Base-by-base conservation (phyloP, 768 basidiomycete species). In the Podaxis pistillaris region DNA sequence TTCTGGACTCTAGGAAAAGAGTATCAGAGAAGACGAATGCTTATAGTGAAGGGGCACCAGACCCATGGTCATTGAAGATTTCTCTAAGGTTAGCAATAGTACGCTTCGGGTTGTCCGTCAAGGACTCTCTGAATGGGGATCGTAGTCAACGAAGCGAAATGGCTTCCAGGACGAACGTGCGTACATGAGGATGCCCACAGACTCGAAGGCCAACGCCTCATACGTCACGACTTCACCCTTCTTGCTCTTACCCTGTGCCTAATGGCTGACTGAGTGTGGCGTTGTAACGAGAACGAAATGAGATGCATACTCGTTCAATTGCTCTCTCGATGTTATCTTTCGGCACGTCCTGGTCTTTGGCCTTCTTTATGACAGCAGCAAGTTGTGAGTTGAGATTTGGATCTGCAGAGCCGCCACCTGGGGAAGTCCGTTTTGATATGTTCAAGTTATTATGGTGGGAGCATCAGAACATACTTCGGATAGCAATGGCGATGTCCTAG, bases 241-340 rank as follows among this genome's bases (percentile, higher is more conserved):
- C 54, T 72, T 75, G n/a, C 81, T 81, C 52, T 76, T 74, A 9
- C 81, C 83, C 82, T 87, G 62, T 3, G 65, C 56, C 56, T 63
- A 26, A 46, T 55, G 37, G 8, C 49, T 24, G 51, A 40, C 28
- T 56, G 38, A 58, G 50, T 51, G 60, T 26, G 40, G 33, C 12
- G n/a, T 30, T 40, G 47, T 9, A 51, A 19, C 44, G 9, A 57
- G 22, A 7, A 12, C 9, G 44, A 47, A 50, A 30, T 15, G 17
- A 24, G 1, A 62, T 37, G 37, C 70, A 24, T 66, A 86, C 89
- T 75, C 79, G 84, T 49, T 78, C 80, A 52, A 90, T 73, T 0
- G 88, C 83, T 28, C 79, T 85, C 62, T 86, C 86, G 4, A 90
- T 83, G 71, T 88, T 90, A 50, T 88, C 86, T 66, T 82, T 89